These are phyloP conservation scores for Tricharina praecox DNA, from an alignment of 495 filamentous ascomycete species.

Conservation along the genomic window DNA sequence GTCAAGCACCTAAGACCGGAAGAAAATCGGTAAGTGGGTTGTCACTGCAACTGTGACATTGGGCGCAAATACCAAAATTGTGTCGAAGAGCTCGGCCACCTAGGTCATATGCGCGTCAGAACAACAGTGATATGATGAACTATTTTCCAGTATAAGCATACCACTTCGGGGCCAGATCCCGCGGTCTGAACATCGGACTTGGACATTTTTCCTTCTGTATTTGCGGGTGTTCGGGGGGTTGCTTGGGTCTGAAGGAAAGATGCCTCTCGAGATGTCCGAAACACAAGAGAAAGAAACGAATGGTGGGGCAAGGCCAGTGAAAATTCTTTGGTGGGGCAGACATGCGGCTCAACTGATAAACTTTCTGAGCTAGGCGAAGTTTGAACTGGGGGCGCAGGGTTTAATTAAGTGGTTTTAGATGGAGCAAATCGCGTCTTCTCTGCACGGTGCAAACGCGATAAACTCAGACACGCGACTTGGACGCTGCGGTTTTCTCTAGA, in stretches of 20 bases:
- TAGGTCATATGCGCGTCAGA: background rate
- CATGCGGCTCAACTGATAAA: no score
- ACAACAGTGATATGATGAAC: background rate
- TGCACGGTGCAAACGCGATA: no score
- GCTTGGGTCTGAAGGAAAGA: background rate
- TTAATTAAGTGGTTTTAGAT: no score
- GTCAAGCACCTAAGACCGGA: conserved; percentile 21
- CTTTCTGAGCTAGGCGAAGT: no score
- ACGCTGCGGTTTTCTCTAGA: no score
- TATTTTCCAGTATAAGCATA: conserved; percentile 8
- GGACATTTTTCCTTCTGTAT: background rate
- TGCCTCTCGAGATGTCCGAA: background rate
- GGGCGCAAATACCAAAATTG: conserved; percentile 21
- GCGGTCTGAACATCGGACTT: conserved; percentile 8
- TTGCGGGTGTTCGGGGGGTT: background rate
- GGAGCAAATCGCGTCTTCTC: no score
- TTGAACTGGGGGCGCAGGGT: no score
- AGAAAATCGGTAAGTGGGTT: conserved; percentile 4
- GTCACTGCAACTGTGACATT: background rate
- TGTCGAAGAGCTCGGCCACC: conserved; percentile 27
- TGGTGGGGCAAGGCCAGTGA: background rate
- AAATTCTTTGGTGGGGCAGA: background rate
- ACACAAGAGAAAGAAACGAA: background rate
- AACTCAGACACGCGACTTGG: no score
- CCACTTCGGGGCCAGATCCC: conserved; percentile 25